phyloP scores from a whole-genome alignment of 108 stramenopile genomes.

The Aurantiochytrium sp. region DNA sequence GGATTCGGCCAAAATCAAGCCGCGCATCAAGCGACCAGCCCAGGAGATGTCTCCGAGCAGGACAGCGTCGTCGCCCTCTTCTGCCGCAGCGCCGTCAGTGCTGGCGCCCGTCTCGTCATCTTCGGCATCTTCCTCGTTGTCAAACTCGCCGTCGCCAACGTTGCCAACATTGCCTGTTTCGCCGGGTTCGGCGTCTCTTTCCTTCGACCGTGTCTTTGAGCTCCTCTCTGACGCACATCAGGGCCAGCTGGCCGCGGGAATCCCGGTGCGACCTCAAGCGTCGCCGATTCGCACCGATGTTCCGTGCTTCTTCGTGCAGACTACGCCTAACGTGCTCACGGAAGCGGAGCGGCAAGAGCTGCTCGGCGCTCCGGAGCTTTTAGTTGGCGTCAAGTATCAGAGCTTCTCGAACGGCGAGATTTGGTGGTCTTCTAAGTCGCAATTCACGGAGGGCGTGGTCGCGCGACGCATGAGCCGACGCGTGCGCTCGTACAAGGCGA shows the following conservation, averaged over 20 bases:
- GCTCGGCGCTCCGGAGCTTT: neutral
- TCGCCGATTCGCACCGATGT: neutral
- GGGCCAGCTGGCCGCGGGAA: neutral
- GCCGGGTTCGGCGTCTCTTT: neutral
- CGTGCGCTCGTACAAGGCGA: neutral
- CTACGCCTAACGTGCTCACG: neutral
- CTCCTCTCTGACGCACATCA: neutral
- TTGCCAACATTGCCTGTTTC: neutral
- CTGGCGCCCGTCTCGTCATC: neutral
- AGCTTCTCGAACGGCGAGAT: neutral
- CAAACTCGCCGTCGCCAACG: neutral
- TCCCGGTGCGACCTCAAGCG: neutral
- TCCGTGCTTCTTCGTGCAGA: neutral
- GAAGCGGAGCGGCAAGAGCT: neutral
- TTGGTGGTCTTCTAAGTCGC: neutral
- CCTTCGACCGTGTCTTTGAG: neutral
- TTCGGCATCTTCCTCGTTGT: neutral
- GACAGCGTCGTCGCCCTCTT: too few relatives aligned
- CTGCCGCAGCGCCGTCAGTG: too few relatives aligned
- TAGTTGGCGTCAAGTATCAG: slow-evolving; percentile 19
- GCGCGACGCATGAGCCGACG: neutral
- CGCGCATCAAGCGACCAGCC: too few relatives aligned
- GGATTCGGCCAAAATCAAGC: too few relatives aligned
- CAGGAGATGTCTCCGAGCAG: too few relatives aligned
- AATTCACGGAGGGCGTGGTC: neutral